Conservation (phyloP, 345 rosid species). For the Arabis alpina region DNA sequence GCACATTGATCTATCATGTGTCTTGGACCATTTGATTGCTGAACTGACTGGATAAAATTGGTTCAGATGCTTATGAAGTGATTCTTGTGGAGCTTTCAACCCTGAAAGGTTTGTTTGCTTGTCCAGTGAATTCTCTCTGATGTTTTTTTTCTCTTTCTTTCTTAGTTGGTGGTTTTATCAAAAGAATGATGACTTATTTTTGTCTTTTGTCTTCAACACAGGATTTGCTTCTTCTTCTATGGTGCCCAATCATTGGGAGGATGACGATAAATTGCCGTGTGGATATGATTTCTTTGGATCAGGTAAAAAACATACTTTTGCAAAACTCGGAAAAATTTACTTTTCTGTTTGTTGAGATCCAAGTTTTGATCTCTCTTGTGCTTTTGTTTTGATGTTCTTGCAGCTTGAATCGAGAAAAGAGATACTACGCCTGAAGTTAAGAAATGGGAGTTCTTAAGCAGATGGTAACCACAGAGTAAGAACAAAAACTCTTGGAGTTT, state of each 20-base stretch:
- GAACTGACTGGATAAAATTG: constrained; percentile 90
- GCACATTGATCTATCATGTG: constrained; percentile 81
- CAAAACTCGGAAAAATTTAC: background rate
- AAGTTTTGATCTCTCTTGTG: background rate
- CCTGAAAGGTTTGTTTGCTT: constrained; percentile 65
- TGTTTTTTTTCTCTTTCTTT: background rate
- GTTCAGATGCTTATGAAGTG: constrained; percentile 84
- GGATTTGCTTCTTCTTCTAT: constrained; percentile 28
- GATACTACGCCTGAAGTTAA: constrained; percentile 48
- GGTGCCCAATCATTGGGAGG: constrained; percentile 33
- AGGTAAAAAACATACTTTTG: constrained; percentile 46
- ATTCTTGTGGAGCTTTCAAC: constrained; percentile 90
- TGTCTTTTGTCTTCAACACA: constrained; percentile 27
- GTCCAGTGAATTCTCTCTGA: constrained; percentile 5
- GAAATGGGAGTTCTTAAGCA: constrained; percentile 16
- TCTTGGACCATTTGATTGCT: constrained; percentile 80
- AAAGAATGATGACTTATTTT: constrained; percentile 6
- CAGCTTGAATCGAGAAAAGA: constrained; percentile 53
- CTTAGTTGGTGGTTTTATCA: constrained; percentile 10
- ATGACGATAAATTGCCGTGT: constrained; percentile 36
- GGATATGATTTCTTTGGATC: constrained; percentile 44
- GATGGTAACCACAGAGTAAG: too few relatives aligned
- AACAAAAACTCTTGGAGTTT: too few relatives aligned
- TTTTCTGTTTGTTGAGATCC: background rate
- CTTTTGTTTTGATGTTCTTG: constrained; percentile 30